Evolutionary conservation across 257 asterid genomes (phyloP).

Genomic region (Scutellaria minor): DNA sequence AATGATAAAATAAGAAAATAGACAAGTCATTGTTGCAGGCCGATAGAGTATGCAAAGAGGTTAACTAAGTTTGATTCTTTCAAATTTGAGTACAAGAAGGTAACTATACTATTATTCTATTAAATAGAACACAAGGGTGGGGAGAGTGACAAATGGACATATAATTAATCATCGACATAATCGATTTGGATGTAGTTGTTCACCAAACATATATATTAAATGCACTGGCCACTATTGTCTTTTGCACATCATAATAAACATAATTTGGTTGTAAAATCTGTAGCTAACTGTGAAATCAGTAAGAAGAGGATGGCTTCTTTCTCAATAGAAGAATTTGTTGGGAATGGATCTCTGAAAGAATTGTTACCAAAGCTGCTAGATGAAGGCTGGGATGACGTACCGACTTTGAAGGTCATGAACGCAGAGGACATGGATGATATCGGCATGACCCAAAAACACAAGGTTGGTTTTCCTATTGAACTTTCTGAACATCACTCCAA

Average conservation of each 20-base stretch:
- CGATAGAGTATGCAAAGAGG: constrained; percentile 7
- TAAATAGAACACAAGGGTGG: constrained; percentile 9
- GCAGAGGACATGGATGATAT: constrained; percentile 68
- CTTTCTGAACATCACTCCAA: constrained; percentile 5
- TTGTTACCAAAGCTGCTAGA: constrained; percentile 65
- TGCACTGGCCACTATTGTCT: constrained; percentile 21
- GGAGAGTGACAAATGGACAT: constrained; percentile 29
- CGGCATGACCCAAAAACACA: constrained; percentile 68
- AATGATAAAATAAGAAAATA: constrained; percentile 1
- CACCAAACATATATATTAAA: constrained; percentile 22
- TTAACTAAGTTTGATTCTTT: constrained; percentile 19
- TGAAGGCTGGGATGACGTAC: constrained; percentile 94
- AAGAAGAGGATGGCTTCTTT: constrained; percentile 70
- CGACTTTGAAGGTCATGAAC: constrained; percentile 80
- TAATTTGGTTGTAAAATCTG: constrained; percentile 27
- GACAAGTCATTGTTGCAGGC: constrained; percentile 27
- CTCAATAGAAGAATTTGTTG: constrained; percentile 74
- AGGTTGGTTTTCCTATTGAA: constrained; percentile 54
- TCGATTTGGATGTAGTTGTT: constrained; percentile 27
- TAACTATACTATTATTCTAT: not conserved
- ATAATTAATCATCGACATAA: constrained; percentile 23
- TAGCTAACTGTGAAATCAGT: constrained; percentile 16
- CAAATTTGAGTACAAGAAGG: constrained; percentile 4
- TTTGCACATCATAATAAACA: constrained; percentile 2
- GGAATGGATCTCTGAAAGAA: constrained; percentile 67